Evolutionary conservation across 768 basidiomycete species (phyloP), one percentile per base, ranked within the genome.

Genomic region (Mrakia frigida): DNA sequence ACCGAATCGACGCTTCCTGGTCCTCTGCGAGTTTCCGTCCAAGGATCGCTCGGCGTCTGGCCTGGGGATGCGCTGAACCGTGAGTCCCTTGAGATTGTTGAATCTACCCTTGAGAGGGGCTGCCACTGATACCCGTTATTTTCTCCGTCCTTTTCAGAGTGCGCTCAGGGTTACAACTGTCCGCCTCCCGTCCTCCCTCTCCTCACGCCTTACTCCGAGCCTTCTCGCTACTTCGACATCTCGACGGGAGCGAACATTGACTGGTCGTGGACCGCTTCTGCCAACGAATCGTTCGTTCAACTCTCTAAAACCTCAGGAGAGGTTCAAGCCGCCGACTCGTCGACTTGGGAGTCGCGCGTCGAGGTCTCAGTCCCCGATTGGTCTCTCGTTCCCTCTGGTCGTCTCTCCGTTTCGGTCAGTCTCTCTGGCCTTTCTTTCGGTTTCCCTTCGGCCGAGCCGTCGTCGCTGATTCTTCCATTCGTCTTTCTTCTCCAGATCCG

Each of bases 11-110:
- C 87, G 0, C 81, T 89, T 3, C 83, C 88, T 43, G 89, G 90
- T n/a, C 85, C 87, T 3, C 89, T 91, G 88, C 83, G 90, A 56
- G 86, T 90, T 73, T 86, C 86, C 3, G 86, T 87, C 1, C 90
- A 91, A 84, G 87, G 88, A 16, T 56, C 50, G 37, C 84, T 74
- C 28, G 77, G 77, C 13, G 77, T 73, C 25, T 78, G 73, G 73
- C 77, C 77, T 10, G 77, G 77, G 33, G 77, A 78, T 52, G 65
- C 75, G 28, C 59, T 56, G 21, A 70, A 78, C 61, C 73, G 70
- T 72, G 7, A 53, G 50, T 53, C 0, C 2, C 6, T 14, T 50
- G n/a, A n/a, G n/a, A n/a, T n/a, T n/a, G n/a, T n/a, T n/a, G n/a
- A n/a, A n/a, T n/a, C n/a, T n/a, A n/a, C n/a, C n/a, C n/a, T n/a